Evolutionary conservation across 768 basidiomycete species (phyloP), one percentile per base, ranked within the genome.

Genomic region (Clitopilus hobsonii): DNA sequence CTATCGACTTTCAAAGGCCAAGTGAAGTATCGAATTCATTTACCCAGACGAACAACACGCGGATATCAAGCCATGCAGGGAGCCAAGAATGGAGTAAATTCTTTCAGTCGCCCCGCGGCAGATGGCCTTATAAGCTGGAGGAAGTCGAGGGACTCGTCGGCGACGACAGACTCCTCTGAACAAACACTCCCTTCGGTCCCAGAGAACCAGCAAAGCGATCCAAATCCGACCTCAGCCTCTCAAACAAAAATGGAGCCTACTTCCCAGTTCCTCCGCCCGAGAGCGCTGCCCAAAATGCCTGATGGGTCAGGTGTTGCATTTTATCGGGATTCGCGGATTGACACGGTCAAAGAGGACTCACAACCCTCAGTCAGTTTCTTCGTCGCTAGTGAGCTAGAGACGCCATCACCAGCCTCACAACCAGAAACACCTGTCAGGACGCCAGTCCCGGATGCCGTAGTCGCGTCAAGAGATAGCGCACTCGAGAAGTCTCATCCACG

Each of bases 311-410:
- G 77, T 38, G 85, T 91, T 53, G 88, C 84, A 29, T 88, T 89
- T 69, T 85, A 85, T 67, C 85, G 87, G 32, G 81, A 84, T 64
- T 82, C 82, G 6, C 76, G 77, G 27, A 76, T 83, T 30, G 81
- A 84, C 54, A 67, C 69, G 14, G 74, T 78, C 27, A 74, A 73
- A 54, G 70, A 71, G 30, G 79, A 83, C 60, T 60, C 75, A 3
- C 79, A 76, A 53, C 65, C 75, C 14, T 59, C 74, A 8, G 87
- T 91, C 55, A 84, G 81, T 58, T 94, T 94, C 71, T 89, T 85
- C 48, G 88, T 93, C 45, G 80, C 74, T 54, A 92, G 90, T 63
- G 91, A 93, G 68, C 64, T 93, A 52, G 89, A 91, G 41, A 10
- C 16, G 2, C 22, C 41, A 5, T 45, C n/a, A n/a, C n/a, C 41